These are phyloP conservation scores for Corylus americana DNA, from an alignment of 306 rosid species.

Conservation along the genomic window DNA sequence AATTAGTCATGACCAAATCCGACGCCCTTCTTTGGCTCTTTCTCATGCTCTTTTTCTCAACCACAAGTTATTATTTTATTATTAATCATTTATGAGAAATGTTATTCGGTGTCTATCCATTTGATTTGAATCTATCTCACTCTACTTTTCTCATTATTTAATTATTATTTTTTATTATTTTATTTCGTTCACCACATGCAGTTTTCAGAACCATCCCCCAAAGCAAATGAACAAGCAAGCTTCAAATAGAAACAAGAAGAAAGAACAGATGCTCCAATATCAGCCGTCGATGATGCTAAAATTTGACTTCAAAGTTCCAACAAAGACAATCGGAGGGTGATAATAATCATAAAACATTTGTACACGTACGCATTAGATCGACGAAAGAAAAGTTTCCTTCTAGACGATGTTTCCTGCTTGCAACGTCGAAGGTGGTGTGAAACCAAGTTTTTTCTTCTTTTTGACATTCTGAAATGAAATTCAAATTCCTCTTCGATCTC, in stretches of 20 bases:
- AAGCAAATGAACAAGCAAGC: not conserved
- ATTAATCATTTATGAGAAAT: not conserved
- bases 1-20: slow-evolving; percentile 5
- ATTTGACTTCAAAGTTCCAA: no score
- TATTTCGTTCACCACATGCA: not conserved
- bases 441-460: slow-evolving; percentile 3
- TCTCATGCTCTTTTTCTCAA: not conserved
- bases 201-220: slow-evolving; percentile 4
- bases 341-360: not conserved
- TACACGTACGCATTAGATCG: not conserved
- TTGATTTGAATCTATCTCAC: no score
- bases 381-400: not conserved
- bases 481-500: not conserved
- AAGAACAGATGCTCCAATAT: not conserved
- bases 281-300: not conserved
- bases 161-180: no score
- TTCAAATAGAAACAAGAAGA: not conserved
- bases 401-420: slow-evolving; percentile 42
- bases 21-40: not conserved
- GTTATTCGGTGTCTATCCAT: not conserved
- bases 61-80: not conserved
- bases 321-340: slow-evolving; percentile 7
- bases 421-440: slow-evolving; percentile 15
- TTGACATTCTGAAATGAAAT: not conserved
- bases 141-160: no score